phyloP scores from a whole-genome alignment of 1,284 basidiomycete species.

The Blastosporella zonata region DNA sequence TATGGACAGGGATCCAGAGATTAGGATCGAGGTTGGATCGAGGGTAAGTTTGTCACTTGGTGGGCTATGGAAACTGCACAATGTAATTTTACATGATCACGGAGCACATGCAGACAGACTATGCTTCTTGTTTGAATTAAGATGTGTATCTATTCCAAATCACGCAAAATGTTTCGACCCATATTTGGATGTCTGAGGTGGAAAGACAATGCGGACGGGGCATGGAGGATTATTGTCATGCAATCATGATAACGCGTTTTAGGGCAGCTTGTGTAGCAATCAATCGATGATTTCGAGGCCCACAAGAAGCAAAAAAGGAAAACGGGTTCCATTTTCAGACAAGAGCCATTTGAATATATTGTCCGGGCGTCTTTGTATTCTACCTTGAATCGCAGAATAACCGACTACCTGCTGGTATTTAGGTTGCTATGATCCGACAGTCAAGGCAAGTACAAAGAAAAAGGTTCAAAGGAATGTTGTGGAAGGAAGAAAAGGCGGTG shows the following conservation, averaged over 20 bases:
- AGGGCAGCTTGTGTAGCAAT: no score
- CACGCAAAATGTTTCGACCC: background rate
- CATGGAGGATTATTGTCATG: no score
- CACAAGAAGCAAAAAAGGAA: no score
- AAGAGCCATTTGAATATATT: background rate
- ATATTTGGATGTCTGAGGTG: background rate
- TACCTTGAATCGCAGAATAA: background rate
- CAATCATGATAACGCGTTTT: no score
- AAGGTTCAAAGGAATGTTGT: conserved; percentile 12
- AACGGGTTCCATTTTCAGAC: no score
- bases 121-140: background rate
- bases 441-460: conserved; percentile 3
- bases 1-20: background rate
- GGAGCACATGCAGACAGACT: background rate
- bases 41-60: background rate
- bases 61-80: background rate
- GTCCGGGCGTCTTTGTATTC: background rate
- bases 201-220: background rate
- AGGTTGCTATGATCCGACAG: conserved; percentile 9
- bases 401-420: background rate
- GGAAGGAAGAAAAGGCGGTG: conserved; percentile 20
- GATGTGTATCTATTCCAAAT: background rate
- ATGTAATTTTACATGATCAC: background rate
- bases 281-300: no score
- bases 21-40: background rate